These are phyloP conservation scores for Ogataea sp. DNA, from an alignment of 805 yeast genomes.

Conservation along the genomic window DNA sequence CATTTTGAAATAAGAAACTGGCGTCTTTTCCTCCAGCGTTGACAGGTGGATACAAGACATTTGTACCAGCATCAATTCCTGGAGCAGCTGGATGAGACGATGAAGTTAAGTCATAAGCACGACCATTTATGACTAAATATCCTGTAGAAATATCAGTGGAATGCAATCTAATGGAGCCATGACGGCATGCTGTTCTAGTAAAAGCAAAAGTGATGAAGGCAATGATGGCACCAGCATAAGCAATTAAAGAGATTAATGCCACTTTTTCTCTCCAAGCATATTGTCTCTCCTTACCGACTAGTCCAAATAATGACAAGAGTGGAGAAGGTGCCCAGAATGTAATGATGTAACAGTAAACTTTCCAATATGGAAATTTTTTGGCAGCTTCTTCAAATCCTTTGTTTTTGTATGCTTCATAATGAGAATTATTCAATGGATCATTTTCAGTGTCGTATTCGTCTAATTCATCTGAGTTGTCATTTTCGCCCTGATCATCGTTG, in stretches of 20 bases:
- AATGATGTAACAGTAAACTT: conserved; percentile 64
- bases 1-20: conserved; percentile 80
- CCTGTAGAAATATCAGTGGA: conserved; percentile 52
- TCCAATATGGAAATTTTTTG: conserved; percentile 49
- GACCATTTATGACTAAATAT: conserved; percentile 71
- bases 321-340: conserved; percentile 94
- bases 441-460: conserved; percentile 12
- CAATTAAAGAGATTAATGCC: conserved; percentile 70
- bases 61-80: conserved; percentile 64
- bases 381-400: conserved; percentile 15
- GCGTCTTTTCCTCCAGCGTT: conserved; percentile 88
- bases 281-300: conserved; percentile 73
- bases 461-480: neutral
- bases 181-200: conserved; percentile 80
- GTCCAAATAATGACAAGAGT: conserved; percentile 61
- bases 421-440: conserved; percentile 16
- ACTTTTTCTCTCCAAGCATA: conserved; percentile 97
- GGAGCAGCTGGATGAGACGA: conserved; percentile 77
- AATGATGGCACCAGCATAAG: conserved; percentile 65
- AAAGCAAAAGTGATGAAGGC: conserved; percentile 90
- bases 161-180: too few relatives aligned
- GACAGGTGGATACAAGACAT: conserved; percentile 74
- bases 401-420: conserved; percentile 15
- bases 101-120: conserved; percentile 61
- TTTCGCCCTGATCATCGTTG: too few relatives aligned